A percentile compares a stretch with the other conserved stretches of the same genome.
Evolutionary conservation across 2,329 filamentous ascomycete species (phyloP).

Genomic region (Fusarium palustre): DNA sequence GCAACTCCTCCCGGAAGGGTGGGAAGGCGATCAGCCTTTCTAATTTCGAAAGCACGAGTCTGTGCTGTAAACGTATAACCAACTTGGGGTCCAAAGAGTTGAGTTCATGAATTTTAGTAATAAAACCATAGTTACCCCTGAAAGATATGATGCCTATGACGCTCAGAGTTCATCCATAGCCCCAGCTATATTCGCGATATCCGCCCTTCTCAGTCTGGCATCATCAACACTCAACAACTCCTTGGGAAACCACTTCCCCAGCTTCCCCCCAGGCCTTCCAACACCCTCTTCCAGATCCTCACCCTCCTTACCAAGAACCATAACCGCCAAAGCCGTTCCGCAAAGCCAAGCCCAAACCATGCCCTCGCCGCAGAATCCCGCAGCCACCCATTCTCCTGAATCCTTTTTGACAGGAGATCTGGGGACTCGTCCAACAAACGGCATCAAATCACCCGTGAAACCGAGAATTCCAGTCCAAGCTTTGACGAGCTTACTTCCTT

Average conservation of each 20-base stretch:
- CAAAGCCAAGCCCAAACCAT: conserved; percentile 67
- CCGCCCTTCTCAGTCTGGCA: conserved; percentile 52
- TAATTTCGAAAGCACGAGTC: no score
- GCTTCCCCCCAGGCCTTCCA: conserved; percentile 53
- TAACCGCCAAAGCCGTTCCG: conserved; percentile 60
- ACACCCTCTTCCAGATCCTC: conserved; percentile 45
- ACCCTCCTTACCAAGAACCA: conserved; percentile 57
- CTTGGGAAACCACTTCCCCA: conserved; percentile 57
- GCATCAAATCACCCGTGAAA: conserved; percentile 60
- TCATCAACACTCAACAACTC: conserved; percentile 51
- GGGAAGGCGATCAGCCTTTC: no score
- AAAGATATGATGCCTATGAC: neutral
- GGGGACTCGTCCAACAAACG: conserved; percentile 62
- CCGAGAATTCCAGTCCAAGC: conserved; percentile 65
- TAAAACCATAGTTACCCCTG: no score
- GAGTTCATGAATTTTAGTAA: no score
- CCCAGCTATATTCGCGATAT: conserved; percentile 52
- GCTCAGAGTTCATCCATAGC: neutral
- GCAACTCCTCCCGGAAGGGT: no score
- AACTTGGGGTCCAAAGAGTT: no score
- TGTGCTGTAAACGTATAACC: no score
- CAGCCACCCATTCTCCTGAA: conserved; percentile 63
- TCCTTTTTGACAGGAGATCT: conserved; percentile 39
- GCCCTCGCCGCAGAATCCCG: conserved; percentile 64
- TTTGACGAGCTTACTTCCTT: conserved; percentile 50